Percentiles rank a stretch among this genome's conserved stretches.
These are phyloP conservation scores for Penicillium atrosanguineum DNA, from an alignment of 495 filamentous ascomycete genomes.

Conservation along the genomic window DNA sequence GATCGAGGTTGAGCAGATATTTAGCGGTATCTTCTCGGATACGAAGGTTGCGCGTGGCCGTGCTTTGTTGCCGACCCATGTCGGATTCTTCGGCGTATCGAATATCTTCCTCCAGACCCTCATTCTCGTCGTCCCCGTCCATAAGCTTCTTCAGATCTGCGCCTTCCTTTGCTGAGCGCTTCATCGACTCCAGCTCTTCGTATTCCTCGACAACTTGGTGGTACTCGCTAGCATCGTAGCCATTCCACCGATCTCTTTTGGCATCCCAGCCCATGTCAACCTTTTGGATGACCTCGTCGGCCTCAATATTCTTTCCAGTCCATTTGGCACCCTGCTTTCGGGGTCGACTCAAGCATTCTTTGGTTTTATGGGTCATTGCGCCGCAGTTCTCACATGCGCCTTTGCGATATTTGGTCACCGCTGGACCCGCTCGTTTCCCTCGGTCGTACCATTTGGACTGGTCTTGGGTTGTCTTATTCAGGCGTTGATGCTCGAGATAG, in stretches of 20 bases:
- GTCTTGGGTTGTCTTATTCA: constrained; percentile 61
- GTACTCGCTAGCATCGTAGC: constrained; percentile 89
- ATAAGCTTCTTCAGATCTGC: constrained; percentile 45
- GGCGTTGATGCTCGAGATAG: constrained; percentile 95
- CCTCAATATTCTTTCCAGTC: constrained; percentile 90
- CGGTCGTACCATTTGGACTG: constrained; percentile 89
- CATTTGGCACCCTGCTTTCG: constrained; percentile 88
- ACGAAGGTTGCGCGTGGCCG: constrained; percentile 83
- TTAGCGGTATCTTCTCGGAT: constrained; percentile 98
- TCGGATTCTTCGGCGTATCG: constrained; percentile 97
- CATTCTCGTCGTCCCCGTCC: constrained; percentile 52
- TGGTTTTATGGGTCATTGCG: constrained; percentile 91
- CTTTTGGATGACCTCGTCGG: constrained; percentile 84
- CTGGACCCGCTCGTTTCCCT: constrained; percentile 73
- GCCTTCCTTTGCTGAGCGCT: constrained; percentile 52
- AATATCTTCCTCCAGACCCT: constrained; percentile 58
- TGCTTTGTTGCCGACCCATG: constrained; percentile 88
- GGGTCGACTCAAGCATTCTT: constrained; percentile 87
- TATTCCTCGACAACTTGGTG: constrained; percentile 82
- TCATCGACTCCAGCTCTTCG: constrained; percentile 78
- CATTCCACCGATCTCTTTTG: constrained; percentile 98
- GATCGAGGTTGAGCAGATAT: constrained; percentile 89
- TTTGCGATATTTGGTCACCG: constrained; percentile 94
- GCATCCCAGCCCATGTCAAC: constrained; percentile 92
- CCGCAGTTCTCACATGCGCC: constrained; percentile 98